Evolutionary conservation across 495 filamentous ascomycete genomes (phyloP).

Genomic region (Glonium stellatum): DNA sequence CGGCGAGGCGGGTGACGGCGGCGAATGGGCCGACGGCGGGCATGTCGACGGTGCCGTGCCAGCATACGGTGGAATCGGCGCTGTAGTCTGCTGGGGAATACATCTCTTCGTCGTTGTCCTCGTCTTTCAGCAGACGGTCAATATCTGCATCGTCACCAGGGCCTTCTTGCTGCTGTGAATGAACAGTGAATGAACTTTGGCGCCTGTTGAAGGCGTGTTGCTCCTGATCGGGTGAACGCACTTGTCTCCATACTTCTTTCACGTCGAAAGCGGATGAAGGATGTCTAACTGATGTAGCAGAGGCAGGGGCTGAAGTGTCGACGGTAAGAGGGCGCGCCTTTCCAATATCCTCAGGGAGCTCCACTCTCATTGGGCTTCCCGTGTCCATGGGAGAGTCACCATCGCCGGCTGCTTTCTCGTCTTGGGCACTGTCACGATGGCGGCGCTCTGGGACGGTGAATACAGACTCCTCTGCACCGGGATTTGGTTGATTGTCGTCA

Average conservation of each 20-base stretch:
- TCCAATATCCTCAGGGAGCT: slow-evolving; percentile 31
- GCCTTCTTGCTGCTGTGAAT: slow-evolving; percentile 44
- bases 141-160: slow-evolving; percentile 73
- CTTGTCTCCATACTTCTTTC: slow-evolving; percentile 61
- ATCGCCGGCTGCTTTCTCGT: slow-evolving; percentile 11
- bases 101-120: slow-evolving; percentile 63
- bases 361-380: slow-evolving; percentile 17
- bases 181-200: slow-evolving; percentile 40
- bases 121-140: slow-evolving; percentile 79
- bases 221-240: slow-evolving; percentile 47
- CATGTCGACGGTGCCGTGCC: slow-evolving; percentile 78
- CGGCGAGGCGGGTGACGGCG: slow-evolving; percentile 74
- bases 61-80: slow-evolving; percentile 58
- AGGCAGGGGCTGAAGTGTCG: slow-evolving; percentile 16
- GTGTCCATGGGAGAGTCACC: slow-evolving; percentile 4
- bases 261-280: slow-evolving; percentile 57
- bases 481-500: slow-evolving; percentile 45
- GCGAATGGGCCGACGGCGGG: slow-evolving; percentile 63
- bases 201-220: slow-evolving; percentile 42
- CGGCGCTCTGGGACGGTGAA: slow-evolving; percentile 5
- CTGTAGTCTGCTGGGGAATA: slow-evolving; percentile 74
- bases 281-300: not conserved
- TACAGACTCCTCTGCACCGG: slow-evolving; percentile 3
- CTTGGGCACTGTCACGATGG: slow-evolving; percentile 15
- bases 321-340: slow-evolving; percentile 11